Conservation (phyloP, 768 basidiomycete species). For the Clitopilus passeckerianus region DNA sequence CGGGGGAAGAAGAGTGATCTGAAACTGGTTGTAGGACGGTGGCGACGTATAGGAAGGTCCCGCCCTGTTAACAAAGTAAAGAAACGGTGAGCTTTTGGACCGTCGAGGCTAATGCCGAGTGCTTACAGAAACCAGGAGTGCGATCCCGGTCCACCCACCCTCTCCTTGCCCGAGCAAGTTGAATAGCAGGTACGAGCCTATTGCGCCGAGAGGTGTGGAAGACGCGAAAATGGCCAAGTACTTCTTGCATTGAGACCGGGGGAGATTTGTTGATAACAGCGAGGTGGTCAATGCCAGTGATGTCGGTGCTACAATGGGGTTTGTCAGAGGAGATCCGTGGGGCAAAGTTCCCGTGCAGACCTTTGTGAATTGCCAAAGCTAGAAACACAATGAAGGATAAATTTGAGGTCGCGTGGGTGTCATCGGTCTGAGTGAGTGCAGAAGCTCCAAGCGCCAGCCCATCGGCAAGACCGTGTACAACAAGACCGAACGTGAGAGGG, state of each 20-base stretch:
- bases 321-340: constrained; percentile 21
- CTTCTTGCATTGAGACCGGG: constrained; percentile 63
- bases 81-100: no score
- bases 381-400: constrained; percentile 85
- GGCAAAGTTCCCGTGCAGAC: constrained; percentile 20
- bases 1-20: constrained; percentile 27
- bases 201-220: constrained; percentile 79
- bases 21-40: constrained; percentile 82
- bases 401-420: constrained; percentile 29
- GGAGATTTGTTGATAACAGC: constrained; percentile 64
- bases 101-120: background rate
- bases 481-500: constrained; percentile 78
- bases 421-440: constrained; percentile 27
- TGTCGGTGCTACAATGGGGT: constrained; percentile 63
- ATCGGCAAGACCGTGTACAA: constrained; percentile 87
- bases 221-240: constrained; percentile 75
- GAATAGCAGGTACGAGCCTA: constrained; percentile 71
- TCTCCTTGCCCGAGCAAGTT: constrained; percentile 43
- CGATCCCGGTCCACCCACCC: constrained; percentile 64
- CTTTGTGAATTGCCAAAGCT: constrained; percentile 91
- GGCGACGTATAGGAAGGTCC: constrained; percentile 92
- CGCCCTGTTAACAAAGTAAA: constrained; percentile 49
- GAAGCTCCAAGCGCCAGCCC: constrained; percentile 90
- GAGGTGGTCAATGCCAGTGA: constrained; percentile 85
- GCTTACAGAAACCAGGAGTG: constrained; percentile 81